These are phyloP conservation scores for Parastagonospora nodorum DNA, from an alignment of 2,329 filamentous ascomycete genomes.

Conservation along the genomic window DNA sequence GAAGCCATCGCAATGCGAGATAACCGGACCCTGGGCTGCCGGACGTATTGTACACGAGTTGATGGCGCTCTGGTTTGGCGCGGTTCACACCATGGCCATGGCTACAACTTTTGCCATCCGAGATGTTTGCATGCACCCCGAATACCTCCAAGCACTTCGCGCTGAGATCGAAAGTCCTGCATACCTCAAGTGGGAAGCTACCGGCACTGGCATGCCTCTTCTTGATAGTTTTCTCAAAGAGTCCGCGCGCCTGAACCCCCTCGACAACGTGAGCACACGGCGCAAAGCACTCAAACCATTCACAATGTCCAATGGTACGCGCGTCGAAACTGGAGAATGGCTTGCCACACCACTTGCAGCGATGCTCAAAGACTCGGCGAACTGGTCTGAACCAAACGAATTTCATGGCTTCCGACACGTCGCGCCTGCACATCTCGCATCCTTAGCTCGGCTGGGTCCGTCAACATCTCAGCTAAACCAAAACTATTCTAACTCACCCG, in stretches of 20 bases:
- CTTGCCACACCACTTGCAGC: slow-evolving; percentile 6
- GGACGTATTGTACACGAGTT: slow-evolving; percentile 30
- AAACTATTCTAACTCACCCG: not conserved
- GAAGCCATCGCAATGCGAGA: no score
- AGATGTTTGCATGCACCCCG: slow-evolving; percentile 13
- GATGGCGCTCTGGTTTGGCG: slow-evolving; percentile 42
- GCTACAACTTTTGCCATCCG: slow-evolving; percentile 2
- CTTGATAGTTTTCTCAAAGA: slow-evolving; percentile 19
- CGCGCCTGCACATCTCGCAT: not conserved
- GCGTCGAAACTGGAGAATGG: slow-evolving; percentile 13
- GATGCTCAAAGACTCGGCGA: slow-evolving; percentile 1
- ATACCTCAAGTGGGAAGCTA: slow-evolving; percentile 3
- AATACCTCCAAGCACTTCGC: slow-evolving; percentile 12
- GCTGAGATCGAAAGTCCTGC: slow-evolving; percentile 5
- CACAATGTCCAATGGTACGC: slow-evolving; percentile 8
- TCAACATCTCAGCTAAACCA: not conserved
- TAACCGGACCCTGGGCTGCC: slow-evolving; percentile 19
- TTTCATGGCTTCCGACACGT: slow-evolving; percentile 15
- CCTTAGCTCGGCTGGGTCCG: slow-evolving; percentile 38
- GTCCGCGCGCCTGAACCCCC: slow-evolving; percentile 9
- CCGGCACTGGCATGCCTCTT: slow-evolving; percentile 9
- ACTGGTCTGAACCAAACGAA: slow-evolving; percentile 4
- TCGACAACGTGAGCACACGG: slow-evolving; percentile 7
- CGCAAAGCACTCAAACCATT: slow-evolving; percentile 12
- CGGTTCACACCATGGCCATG: slow-evolving; percentile 27